A percentile compares a stretch with the other conserved stretches of the same genome.
Conservation (phyloP, 306 rosid species). For the Adenanthera pavonina region DNA sequence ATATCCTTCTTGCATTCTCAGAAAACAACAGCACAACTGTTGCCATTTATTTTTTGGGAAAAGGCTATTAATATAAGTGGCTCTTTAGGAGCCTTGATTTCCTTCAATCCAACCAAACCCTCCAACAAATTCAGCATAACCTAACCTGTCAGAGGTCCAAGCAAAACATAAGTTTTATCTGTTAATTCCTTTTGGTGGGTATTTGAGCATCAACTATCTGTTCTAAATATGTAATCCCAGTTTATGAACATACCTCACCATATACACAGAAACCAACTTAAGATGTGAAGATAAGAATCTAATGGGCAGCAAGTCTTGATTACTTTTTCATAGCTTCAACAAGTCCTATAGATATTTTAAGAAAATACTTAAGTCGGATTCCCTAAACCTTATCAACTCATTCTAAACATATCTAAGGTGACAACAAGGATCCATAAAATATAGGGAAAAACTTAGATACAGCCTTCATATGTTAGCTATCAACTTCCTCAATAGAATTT, state of each 20-base stretch:
- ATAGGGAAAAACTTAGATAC: background rate
- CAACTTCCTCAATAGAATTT: too few species aligned
- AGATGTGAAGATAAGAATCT: background rate
- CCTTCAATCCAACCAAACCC: background rate
- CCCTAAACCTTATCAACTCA: background rate
- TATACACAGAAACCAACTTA: constrained; percentile 13
- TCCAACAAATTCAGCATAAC: background rate
- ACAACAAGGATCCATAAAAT: background rate
- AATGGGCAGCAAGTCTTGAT: background rate
- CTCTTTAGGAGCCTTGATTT: background rate
- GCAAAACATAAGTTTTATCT: background rate
- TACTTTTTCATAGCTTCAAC: background rate
- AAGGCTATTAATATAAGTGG: background rate
- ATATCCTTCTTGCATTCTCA: background rate
- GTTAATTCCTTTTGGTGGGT: background rate
- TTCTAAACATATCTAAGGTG: background rate
- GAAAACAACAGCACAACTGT: background rate
- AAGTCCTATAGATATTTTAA: constrained; percentile 8
- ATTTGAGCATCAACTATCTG: constrained; percentile 9
- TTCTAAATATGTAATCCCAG: constrained; percentile 7
- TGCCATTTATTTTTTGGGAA: background rate
- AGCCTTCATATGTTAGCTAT: too few species aligned
- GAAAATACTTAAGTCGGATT: background rate
- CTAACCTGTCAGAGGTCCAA: background rate
- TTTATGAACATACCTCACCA: background rate